Conservation (phyloP, 139 green algal species). For the Chlamydomonas urium region DNA sequence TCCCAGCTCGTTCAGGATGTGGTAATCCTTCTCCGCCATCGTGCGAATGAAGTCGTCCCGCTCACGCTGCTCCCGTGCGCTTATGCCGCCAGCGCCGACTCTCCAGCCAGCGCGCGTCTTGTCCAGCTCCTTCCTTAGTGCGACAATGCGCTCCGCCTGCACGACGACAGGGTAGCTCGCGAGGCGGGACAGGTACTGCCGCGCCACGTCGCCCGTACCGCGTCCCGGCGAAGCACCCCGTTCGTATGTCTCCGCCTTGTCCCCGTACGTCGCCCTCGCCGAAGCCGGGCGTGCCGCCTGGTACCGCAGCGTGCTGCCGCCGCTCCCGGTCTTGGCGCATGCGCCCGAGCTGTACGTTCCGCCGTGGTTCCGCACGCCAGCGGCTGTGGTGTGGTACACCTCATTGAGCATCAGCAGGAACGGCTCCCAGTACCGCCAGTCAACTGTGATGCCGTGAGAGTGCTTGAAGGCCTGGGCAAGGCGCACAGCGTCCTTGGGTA, state of each 20-base stretch:
- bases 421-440: conserved; percentile 33
- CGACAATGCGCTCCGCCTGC: neutral
- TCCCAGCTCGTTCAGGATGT: conserved; percentile 29
- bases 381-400: conserved; percentile 35
- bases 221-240: neutral
- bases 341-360: neutral
- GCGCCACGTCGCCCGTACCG: conserved; percentile 1
- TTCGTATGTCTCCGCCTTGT: too few species aligned
- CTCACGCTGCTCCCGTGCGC: conserved; percentile 8
- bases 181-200: conserved; percentile 9
- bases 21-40: conserved; percentile 36
- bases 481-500: conserved; percentile 41
- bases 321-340: too few species aligned
- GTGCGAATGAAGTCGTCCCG: conserved; percentile 5
- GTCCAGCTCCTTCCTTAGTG: conserved; percentile 19
- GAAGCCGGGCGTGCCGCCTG: too few species aligned
- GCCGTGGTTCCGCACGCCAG: neutral
- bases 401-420: conserved; percentile 42
- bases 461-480: conserved; percentile 29
- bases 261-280: too few species aligned
- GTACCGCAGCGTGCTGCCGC: too few species aligned
- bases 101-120: conserved; percentile 9
- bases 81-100: neutral
- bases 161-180: neutral
- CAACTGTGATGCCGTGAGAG: conserved; percentile 8